Percentiles rank a stretch among this genome's conserved stretches.
phyloP scores from a whole-genome alignment of 2,329 filamentous ascomycete species.

The Penicillium rolfsii region DNA sequence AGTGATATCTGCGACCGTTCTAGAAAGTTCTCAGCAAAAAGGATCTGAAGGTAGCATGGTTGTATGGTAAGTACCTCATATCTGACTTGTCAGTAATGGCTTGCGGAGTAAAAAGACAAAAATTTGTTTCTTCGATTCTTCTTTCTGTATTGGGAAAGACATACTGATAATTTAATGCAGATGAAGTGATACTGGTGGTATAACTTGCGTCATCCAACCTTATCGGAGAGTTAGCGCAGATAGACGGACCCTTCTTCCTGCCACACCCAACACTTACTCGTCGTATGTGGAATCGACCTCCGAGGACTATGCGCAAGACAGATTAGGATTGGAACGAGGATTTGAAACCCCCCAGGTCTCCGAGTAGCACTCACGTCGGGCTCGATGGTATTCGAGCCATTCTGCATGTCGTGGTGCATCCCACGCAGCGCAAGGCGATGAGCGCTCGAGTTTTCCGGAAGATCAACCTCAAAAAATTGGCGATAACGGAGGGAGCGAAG shows the following conservation, averaged over 20 bases:
- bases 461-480: not conserved
- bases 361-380: constrained; percentile 29
- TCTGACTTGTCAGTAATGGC: constrained; percentile 25
- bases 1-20: constrained; percentile 40
- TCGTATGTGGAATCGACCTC: constrained; percentile 35
- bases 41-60: not conserved
- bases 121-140: not conserved
- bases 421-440: not conserved
- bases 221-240: constrained; percentile 13
- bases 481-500: constrained; percentile 18
- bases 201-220: constrained; percentile 34
- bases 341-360: not conserved
- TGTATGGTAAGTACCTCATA: constrained; percentile 33
- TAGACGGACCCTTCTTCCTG: not conserved
- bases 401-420: constrained; percentile 17
- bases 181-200: constrained; percentile 38
- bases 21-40: constrained; percentile 17
- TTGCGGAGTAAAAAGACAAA: not conserved
- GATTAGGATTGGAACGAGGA: not conserved
- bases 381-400: constrained; percentile 27
- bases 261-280: constrained; percentile 25
- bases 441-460: not conserved
- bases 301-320: constrained; percentile 18
- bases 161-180: constrained; percentile 37
- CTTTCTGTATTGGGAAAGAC: constrained; percentile 10